Conservation (phyloP, 345 rosid species). For the Eucalyptus rudis region DNA sequence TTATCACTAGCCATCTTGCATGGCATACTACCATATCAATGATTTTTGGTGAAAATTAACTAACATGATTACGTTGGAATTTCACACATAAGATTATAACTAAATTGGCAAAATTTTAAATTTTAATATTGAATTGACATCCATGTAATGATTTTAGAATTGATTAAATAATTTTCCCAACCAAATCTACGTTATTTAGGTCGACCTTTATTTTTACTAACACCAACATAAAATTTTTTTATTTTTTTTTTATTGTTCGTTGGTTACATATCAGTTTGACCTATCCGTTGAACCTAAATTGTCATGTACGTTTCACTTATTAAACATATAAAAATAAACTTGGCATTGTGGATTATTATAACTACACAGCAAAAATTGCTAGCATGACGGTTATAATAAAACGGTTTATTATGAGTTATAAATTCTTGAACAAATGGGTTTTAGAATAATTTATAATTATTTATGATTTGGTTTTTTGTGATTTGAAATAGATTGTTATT, state of each 20-base stretch:
- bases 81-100: not conserved
- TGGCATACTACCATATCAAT: too few relatives aligned
- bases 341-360: not conserved
- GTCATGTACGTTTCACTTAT: not conserved
- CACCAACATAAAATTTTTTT: not conserved
- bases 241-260: not conserved
- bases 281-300: not conserved
- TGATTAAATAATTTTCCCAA: not conserved
- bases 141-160: fast-evolving
- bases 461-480: too few relatives aligned
- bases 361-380: not conserved
- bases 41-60: fast-evolving
- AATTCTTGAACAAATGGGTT: fast-evolving
- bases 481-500: fast-evolving
- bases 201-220: not conserved
- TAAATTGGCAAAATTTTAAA: not conserved
- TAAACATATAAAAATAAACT: not conserved
- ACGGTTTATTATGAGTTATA: too few relatives aligned
- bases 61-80: not conserved
- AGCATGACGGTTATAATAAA: too few relatives aligned
- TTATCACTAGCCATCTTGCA: fast-evolving
- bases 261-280: not conserved
- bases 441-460: too few relatives aligned
- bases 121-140: not conserved
- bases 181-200: not conserved